phyloP scores from a whole-genome alignment of 1,284 basidiomycete genomes.

The Mycosarcoma mackinlayi region DNA sequence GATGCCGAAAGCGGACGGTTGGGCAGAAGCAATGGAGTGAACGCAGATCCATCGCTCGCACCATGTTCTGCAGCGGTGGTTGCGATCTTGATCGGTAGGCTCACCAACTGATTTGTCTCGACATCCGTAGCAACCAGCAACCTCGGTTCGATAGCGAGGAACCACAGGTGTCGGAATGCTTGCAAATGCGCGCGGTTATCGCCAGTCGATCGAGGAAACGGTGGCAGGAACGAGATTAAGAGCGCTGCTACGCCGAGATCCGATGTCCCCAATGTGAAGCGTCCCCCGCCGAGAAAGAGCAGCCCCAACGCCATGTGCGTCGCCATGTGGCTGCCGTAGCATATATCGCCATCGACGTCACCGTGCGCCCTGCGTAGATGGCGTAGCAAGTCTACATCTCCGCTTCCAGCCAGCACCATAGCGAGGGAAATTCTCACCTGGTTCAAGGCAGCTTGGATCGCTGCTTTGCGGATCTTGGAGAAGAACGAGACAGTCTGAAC shows the following conservation, averaged over 20 bases:
- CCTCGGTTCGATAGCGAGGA: conserved; percentile 90
- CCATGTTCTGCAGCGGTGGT: background rate
- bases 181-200: conserved; percentile 94
- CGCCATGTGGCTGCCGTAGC: conserved; percentile 90
- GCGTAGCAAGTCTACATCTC: conserved; percentile 88
- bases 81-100: conserved; percentile 45
- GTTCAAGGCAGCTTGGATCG: conserved; percentile 88
- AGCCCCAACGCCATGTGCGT: conserved; percentile 91
- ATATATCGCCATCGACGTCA: conserved; percentile 73
- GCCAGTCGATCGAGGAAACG: conserved; percentile 75
- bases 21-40: conserved; percentile 83
- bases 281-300: conserved; percentile 91
- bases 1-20: conserved; percentile 72
- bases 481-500: conserved; percentile 59
- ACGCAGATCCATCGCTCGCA: background rate
- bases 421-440: conserved; percentile 84
- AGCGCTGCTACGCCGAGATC: conserved; percentile 90
- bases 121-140: conserved; percentile 81
- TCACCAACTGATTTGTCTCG: conserved; percentile 50
- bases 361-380: conserved; percentile 91
- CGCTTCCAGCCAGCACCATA: conserved; percentile 95
- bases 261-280: conserved; percentile 90
- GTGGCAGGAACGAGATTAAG: conserved; percentile 83
- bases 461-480: conserved; percentile 72
- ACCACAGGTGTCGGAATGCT: conserved; percentile 94